A percentile compares a stretch with the other conserved stretches of the same genome.
These are phyloP conservation scores for Stenogyne calaminthoides DNA, from an alignment of 305 asterid species.

Conservation along the genomic window DNA sequence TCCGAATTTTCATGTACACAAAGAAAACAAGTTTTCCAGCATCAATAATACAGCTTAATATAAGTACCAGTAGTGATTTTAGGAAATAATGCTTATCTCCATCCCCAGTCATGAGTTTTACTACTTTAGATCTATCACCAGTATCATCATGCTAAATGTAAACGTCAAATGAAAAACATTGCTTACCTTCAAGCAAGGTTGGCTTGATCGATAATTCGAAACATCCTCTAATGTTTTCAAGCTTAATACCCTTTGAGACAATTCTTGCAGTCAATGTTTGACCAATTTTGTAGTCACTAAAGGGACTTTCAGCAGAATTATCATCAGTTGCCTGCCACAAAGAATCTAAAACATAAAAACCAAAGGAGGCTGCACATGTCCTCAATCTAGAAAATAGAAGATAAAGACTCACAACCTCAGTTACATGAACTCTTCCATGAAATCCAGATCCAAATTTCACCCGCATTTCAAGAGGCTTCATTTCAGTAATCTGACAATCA, in stretches of 20 bases:
- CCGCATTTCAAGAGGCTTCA: slow-evolving; percentile 84
- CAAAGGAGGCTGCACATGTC: slow-evolving; percentile 3
- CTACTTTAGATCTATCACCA: not conserved
- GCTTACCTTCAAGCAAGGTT: slow-evolving; percentile 66
- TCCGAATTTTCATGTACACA: not conserved
- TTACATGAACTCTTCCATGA: slow-evolving; percentile 83
- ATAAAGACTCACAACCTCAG: slow-evolving; percentile 67
- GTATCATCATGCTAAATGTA: slow-evolving; percentile 3
- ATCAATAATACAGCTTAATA: not conserved
- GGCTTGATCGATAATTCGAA: slow-evolving; percentile 76
- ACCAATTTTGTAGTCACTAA: slow-evolving; percentile 65
- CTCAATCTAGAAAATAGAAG: slow-evolving; percentile 21
- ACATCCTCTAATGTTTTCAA: slow-evolving; percentile 48
- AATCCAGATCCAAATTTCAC: slow-evolving; percentile 86
- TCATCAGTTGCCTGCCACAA: slow-evolving; percentile 68
- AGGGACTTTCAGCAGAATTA: slow-evolving; percentile 63
- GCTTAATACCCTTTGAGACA: slow-evolving; percentile 63
- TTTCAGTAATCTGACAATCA: slow-evolving; percentile 79
- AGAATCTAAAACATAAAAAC: slow-evolving; percentile 17
- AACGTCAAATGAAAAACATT: slow-evolving; percentile 2
- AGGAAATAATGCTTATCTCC: not conserved
- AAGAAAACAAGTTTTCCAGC: slow-evolving; percentile 2
- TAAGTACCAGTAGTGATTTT: slow-evolving; percentile 5
- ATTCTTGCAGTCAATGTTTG: slow-evolving; percentile 78
- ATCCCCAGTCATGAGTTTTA: slow-evolving; percentile 1